Conservation (phyloP, 2,329 filamentous ascomycete species). For the Fusarium armeniacum region DNA sequence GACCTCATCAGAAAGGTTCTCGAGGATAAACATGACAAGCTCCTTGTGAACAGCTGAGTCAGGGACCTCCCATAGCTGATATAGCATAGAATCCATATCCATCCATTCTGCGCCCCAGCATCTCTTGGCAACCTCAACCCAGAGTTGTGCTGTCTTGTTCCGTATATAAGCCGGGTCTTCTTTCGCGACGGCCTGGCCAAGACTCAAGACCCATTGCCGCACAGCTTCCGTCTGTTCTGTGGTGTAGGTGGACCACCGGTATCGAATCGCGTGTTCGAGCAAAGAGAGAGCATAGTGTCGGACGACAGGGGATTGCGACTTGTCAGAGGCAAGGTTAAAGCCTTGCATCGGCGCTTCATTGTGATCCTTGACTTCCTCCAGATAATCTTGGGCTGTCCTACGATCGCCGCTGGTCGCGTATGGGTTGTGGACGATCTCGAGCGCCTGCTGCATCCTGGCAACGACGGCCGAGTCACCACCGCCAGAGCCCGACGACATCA, state of each 20-base stretch:
- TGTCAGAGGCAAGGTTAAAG: constrained; percentile 83
- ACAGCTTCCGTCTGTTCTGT: constrained; percentile 76
- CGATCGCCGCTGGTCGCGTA: constrained; percentile 85
- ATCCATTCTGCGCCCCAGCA: constrained; percentile 94
- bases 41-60: constrained; percentile 79
- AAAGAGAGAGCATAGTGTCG: constrained; percentile 95
- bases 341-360: constrained; percentile 87
- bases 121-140: constrained; percentile 94
- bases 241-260: constrained; percentile 83
- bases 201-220: constrained; percentile 81
- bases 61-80: constrained; percentile 82
- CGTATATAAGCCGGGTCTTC: constrained; percentile 86
- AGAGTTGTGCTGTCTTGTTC: constrained; percentile 94
- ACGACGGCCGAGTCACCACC: constrained; percentile 62
- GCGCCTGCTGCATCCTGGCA: constrained; percentile 82
- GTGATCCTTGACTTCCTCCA: constrained; percentile 86
- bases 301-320: constrained; percentile 81
- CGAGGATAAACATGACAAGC: constrained; percentile 88
- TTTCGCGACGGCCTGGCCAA: constrained; percentile 78
- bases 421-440: constrained; percentile 88
- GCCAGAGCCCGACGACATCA: constrained; percentile 53
- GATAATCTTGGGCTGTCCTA: constrained; percentile 84
- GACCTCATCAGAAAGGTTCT: constrained; percentile 93
- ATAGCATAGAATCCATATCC: constrained; percentile 89
- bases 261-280: constrained; percentile 89